phyloP scores from a whole-genome alignment of 2,329 filamentous ascomycete species.

The Pseudogymnoascus verrucosus region DNA sequence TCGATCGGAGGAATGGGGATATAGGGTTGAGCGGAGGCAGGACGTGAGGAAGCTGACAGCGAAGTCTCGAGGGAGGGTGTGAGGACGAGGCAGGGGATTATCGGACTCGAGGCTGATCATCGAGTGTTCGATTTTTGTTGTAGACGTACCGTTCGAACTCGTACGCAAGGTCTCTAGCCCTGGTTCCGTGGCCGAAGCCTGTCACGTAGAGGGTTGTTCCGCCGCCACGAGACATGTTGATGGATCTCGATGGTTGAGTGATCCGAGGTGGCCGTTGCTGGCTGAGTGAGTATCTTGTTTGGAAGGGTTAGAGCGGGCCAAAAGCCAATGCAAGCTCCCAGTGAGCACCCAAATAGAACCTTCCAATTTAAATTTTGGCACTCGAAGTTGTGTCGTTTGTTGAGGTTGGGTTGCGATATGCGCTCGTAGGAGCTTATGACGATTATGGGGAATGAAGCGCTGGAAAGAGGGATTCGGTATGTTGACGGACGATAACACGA shows the following conservation, averaged over 20 bases:
- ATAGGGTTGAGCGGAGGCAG: slow-evolving; percentile 31
- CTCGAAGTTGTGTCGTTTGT: not conserved
- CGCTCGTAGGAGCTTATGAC: slow-evolving; percentile 5
- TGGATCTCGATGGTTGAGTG: not conserved
- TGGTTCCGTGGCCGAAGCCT: slow-evolving; percentile 97
- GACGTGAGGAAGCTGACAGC: slow-evolving; percentile 37
- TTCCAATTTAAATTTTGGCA: not conserved
- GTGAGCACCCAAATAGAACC: not conserved
- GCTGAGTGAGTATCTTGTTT: slow-evolving; percentile 5
- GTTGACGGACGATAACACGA: not conserved
- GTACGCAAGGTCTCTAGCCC: slow-evolving; percentile 98
- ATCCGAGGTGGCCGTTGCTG: not conserved
- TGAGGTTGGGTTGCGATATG: not conserved
- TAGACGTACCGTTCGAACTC: slow-evolving; percentile 99
- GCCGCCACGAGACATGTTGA: slow-evolving; percentile 77
- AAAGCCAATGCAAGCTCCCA: slow-evolving; percentile 4
- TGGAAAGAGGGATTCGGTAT: slow-evolving; percentile 1
- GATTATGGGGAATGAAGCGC: slow-evolving; percentile 1
- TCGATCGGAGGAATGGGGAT: slow-evolving; percentile 33
- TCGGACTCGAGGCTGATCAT: slow-evolving; percentile 32
- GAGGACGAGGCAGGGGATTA: slow-evolving; percentile 31
- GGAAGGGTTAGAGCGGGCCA: slow-evolving; percentile 1
- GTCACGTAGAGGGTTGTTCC: slow-evolving; percentile 96
- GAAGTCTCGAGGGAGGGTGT: slow-evolving; percentile 33
- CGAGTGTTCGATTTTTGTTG: slow-evolving; percentile 40